A percentile compares a stretch with the other conserved stretches of the same genome.
phyloP scores from a whole-genome alignment of 202 grass and related monocot species.

The Digitaria exilis region DNA sequence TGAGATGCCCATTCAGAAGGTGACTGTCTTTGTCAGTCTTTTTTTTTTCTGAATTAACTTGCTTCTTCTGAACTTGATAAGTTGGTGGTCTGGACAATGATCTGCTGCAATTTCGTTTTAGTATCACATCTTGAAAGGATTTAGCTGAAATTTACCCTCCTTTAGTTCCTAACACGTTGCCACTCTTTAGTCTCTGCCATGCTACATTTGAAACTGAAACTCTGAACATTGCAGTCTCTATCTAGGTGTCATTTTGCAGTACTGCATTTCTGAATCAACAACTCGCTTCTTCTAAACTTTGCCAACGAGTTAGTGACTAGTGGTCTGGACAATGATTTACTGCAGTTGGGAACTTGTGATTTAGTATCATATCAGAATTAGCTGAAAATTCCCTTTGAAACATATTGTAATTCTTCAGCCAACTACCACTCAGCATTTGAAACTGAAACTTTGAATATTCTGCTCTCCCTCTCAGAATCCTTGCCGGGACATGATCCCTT shows the following conservation, averaged over 20 bases:
- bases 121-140: not conserved
- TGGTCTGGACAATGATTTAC: not conserved
- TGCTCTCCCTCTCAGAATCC: not conserved
- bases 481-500: not conserved
- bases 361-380: too few species aligned
- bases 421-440: not conserved
- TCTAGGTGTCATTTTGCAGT: not conserved
- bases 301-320: not conserved
- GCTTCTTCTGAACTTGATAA: not conserved
- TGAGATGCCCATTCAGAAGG: constrained; percentile 7
- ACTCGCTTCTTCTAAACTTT: not conserved
- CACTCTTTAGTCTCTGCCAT: not conserved
- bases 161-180: not conserved
- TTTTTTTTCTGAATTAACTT: not conserved
- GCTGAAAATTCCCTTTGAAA: not conserved
- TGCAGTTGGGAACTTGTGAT: too few species aligned
- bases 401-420: not conserved
- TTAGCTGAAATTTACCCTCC: not conserved
- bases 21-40: not conserved
- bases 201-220: not conserved
- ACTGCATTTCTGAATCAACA: not conserved
- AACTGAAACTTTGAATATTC: not conserved
- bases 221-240: not conserved
- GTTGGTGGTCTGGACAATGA: not conserved
- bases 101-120: not conserved